These are phyloP conservation scores for Cruciata laevipes DNA, from an alignment of 257 asterid species.

Conservation along the genomic window DNA sequence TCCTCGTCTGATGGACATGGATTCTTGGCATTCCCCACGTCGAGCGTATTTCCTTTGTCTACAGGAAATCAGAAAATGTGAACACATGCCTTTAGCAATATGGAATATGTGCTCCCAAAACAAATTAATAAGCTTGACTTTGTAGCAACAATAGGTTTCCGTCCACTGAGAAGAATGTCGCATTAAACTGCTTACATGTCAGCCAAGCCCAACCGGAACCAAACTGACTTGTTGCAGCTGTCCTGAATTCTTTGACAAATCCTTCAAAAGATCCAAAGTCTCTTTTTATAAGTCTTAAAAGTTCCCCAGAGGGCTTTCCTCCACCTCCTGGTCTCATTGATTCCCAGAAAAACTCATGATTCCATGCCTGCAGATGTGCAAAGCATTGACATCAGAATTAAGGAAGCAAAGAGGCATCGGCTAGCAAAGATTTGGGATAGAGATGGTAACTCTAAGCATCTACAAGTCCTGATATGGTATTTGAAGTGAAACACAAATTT, in stretches of 20 bases:
- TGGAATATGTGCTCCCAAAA: not conserved
- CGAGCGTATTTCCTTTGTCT: conserved; percentile 82
- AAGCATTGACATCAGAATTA: not conserved
- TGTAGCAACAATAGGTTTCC: not conserved
- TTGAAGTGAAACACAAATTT: not conserved
- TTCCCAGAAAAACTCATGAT: conserved; percentile 93
- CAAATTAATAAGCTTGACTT: not conserved
- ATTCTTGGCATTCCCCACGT: conserved; percentile 71
- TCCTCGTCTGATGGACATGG: conserved; percentile 77
- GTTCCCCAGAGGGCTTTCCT: conserved; percentile 75
- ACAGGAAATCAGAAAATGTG: conserved; percentile 7
- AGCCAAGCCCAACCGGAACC: conserved; percentile 99
- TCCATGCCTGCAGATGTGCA: conserved; percentile 63
- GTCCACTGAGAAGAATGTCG: not conserved
- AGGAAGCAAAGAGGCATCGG: not conserved
- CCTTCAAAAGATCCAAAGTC: conserved; percentile 88
- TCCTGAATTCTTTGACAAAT: conserved; percentile 63
- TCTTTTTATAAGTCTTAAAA: conserved; percentile 59
- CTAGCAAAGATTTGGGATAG: not conserved
- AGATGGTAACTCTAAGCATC: not conserved
- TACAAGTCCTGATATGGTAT: not conserved
- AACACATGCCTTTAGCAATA: not conserved
- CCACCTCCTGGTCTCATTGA: conserved; percentile 96
- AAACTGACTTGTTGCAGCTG: conserved; percentile 86
- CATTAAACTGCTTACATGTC: conserved; percentile 51